Evolutionary conservation across 2,329 filamentous ascomycete genomes (phyloP).

Genomic region (Claviceps cyperi): DNA sequence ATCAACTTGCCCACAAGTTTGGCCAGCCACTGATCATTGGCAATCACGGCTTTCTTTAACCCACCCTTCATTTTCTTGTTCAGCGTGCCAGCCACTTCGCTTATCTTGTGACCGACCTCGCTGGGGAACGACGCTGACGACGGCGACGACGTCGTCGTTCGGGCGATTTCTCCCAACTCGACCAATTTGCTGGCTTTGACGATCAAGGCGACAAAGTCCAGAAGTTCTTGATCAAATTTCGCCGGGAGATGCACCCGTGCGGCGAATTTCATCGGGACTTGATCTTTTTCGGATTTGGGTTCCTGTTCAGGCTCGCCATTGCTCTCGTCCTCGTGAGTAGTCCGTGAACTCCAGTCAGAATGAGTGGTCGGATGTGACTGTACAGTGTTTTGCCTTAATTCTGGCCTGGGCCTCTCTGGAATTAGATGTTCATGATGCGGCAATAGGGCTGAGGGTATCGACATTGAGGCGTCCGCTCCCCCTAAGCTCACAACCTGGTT

Average conservation of each 20-base stretch:
- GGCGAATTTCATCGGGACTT: background rate
- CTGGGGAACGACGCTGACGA: background rate
- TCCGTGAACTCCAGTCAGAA: background rate
- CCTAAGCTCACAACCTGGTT: conserved; percentile 1
- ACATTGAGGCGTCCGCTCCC: conserved; percentile 1
- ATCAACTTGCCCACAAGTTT: conserved; percentile 4
- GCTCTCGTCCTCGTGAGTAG: background rate
- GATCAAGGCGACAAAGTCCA: conserved; percentile 4
- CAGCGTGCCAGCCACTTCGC: conserved; percentile 1
- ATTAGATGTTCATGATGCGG: conserved; percentile 6
- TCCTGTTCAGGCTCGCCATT: background rate
- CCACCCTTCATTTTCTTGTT: conserved; percentile 42
- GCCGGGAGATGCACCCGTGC: conserved; percentile 2
- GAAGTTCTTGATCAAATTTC: conserved; percentile 3
- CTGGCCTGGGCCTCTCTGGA: background rate
- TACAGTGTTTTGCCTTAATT: background rate
- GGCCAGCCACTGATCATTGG: conserved; percentile 8
- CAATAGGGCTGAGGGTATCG: conserved; percentile 2
- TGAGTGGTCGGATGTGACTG: too few species aligned
- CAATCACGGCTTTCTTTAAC: conserved; percentile 14
- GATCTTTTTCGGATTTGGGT: background rate
- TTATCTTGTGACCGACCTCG: conserved; percentile 1
- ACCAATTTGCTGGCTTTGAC: conserved; percentile 5
- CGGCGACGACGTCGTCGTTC: background rate
- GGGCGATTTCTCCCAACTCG: conserved; percentile 1